These are phyloP conservation scores for Globisporangium mamillatum DNA, from an alignment of 352 stramenopile genomes.

Conservation along the genomic window DNA sequence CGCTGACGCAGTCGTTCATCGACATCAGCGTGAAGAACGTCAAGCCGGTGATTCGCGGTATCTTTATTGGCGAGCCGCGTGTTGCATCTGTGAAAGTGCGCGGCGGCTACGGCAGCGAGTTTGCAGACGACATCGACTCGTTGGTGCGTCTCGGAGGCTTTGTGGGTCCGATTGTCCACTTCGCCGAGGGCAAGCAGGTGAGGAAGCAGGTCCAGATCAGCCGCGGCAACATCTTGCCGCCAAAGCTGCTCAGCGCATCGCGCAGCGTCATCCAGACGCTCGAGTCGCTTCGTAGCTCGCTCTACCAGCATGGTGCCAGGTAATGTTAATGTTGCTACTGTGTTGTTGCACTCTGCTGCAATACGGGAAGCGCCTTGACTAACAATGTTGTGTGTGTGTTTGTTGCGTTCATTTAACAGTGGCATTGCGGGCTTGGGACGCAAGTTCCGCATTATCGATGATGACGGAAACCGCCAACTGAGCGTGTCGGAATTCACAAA, in stretches of 20 bases:
- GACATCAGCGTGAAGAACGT: constrained; percentile 82
- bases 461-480: constrained; percentile 80
- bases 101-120: constrained; percentile 64
- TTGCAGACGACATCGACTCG: constrained; percentile 53
- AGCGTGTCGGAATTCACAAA: constrained; percentile 76
- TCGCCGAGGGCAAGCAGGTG: constrained; percentile 26
- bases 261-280: constrained; percentile 60
- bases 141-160: constrained; percentile 58
- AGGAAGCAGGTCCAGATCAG: constrained; percentile 62
- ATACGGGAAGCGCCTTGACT: neutral
- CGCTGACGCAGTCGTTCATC: constrained; percentile 72
- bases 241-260: constrained; percentile 53
- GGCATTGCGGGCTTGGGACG: constrained; percentile 71
- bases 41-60: constrained; percentile 68
- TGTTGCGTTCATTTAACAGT: constrained; percentile 16
- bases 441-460: constrained; percentile 89
- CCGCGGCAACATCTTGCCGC: constrained; percentile 67
- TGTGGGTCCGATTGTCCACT: constrained; percentile 16
- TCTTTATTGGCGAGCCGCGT: constrained; percentile 76
- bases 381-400: neutral
- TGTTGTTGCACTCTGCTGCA: neutral
- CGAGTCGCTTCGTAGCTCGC: constrained; percentile 55
- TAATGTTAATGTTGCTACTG: constrained; percentile 21
- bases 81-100: constrained; percentile 74
- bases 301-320: constrained; percentile 77